Evolutionary conservation across 768 basidiomycete species (phyloP), one percentile per base, ranked within the genome.

Genomic region (Collybiopsis luxurians): DNA sequence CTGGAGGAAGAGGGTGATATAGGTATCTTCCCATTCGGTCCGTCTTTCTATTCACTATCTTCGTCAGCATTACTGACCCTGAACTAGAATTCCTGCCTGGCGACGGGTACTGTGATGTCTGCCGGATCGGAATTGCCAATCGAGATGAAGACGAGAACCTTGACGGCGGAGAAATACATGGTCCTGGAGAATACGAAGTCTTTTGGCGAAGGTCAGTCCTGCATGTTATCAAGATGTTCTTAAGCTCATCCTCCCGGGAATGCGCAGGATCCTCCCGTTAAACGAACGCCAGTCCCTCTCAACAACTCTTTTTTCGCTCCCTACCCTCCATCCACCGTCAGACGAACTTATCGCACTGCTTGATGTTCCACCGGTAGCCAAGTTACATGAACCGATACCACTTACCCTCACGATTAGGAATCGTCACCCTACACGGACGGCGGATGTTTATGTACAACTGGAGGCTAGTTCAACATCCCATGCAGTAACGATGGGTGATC

Each of bases 301-400:
- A 13, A 80, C 72, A 5, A 87, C 81, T 12, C 69, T 61, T 31
- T 74, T 88, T 59, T 65, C 78, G 2, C 71, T 94, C n/a, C 92
- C 92, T 0, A 55, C 75, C 2, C 74, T 95, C 11, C 71, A 67
- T 21, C 84, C 83, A 2, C 90, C 87, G 3, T 66, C 73, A 1
- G 84, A 90, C 38, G 79, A 74, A 6, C 69, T 96, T 26, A 69
- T 89, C 31, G 91, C 90, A 3, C 73, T 88, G 2, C 74, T 95
- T 4, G 70, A 78, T 56, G 74, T 84, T 2, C 88, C 91, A 0
- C 73, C 89, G 0, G 76, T 71, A 2, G 87, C 85, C 9, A 79
- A 70, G 38, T 75, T 94, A 3, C 92, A 95, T 64, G 65, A 70
- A 1, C 84, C 86, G 0, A 67, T 85, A 17, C 67, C 76, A 2